phyloP scores from a whole-genome alignment of 495 filamentous ascomycete genomes.

The Talaromyces liani region DNA sequence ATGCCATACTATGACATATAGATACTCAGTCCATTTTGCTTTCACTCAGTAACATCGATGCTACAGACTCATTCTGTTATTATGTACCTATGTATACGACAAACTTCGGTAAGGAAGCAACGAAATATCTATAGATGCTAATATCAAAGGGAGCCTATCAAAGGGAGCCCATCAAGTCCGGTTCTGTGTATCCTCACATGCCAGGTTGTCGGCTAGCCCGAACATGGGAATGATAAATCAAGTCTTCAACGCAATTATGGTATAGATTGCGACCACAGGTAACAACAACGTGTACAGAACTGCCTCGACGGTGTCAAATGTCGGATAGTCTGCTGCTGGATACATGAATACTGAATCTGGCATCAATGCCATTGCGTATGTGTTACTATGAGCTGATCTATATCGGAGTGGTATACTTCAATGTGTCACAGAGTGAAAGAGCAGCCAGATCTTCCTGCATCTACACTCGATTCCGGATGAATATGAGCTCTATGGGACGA shows the following conservation, averaged over 20 bases:
- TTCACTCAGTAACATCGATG: no score
- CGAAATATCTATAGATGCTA: not conserved
- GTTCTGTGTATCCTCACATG: not conserved
- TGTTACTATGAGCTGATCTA: not conserved
- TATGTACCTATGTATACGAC: no score
- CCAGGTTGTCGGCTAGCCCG: not conserved
- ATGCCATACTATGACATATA: no score
- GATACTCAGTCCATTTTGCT: no score
- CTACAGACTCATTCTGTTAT: no score
- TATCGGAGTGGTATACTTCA: not conserved
- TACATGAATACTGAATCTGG: not conserved
- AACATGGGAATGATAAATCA: not conserved
- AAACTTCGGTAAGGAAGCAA: not conserved
- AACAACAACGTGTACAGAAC: not conserved
- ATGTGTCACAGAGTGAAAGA: not conserved
- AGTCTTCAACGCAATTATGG: not conserved
- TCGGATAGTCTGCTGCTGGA: not conserved
- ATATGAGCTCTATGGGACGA: not conserved
- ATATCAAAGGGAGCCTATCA: no score
- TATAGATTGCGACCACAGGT: not conserved
- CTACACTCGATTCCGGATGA: not conserved
- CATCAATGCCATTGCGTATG: not conserved
- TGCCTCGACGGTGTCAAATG: not conserved
- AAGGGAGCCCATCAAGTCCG: no score
- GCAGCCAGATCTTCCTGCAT: not conserved